These are phyloP conservation scores for Endoconidiophora polonica DNA, from an alignment of 2,329 filamentous ascomycete species.

Conservation along the genomic window DNA sequence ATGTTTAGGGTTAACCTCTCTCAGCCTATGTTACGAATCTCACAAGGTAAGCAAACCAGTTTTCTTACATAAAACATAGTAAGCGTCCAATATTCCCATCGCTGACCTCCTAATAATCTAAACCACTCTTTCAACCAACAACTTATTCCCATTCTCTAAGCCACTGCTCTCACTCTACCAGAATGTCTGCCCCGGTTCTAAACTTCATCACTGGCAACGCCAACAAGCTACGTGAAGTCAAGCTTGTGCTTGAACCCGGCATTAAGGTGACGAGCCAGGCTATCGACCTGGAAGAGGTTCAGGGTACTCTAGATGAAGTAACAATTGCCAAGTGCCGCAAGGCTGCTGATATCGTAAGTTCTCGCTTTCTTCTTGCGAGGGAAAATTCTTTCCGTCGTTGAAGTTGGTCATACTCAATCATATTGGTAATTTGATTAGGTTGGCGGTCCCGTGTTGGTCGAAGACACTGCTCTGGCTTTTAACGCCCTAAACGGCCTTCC, in stretches of 20 bases:
- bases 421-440: constrained; percentile 32
- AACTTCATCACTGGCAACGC: constrained; percentile 96
- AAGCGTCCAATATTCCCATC: too few species aligned
- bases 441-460: constrained; percentile 75
- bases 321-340: constrained; percentile 71
- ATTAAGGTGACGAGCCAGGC: constrained; percentile 59
- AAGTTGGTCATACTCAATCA: background rate
- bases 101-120: too few species aligned
- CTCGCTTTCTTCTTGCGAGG: background rate
- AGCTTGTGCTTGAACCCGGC: constrained; percentile 61
- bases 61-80: too few species aligned
- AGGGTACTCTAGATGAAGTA: constrained; percentile 84
- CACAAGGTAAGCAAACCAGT: too few species aligned
- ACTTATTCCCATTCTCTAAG: too few species aligned
- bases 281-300: constrained; percentile 74
- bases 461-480: constrained; percentile 92
- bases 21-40: too few species aligned
- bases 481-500: constrained; percentile 79
- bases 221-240: constrained; percentile 83
- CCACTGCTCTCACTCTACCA: background rate
- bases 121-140: background rate
- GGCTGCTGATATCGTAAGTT: constrained; percentile 57
- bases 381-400: background rate
- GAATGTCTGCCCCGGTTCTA: constrained; percentile 32
- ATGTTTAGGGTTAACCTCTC: background rate